These are phyloP conservation scores for Xylariaceae sp. DNA, from an alignment of 2,329 filamentous ascomycete genomes.

Conservation along the genomic window DNA sequence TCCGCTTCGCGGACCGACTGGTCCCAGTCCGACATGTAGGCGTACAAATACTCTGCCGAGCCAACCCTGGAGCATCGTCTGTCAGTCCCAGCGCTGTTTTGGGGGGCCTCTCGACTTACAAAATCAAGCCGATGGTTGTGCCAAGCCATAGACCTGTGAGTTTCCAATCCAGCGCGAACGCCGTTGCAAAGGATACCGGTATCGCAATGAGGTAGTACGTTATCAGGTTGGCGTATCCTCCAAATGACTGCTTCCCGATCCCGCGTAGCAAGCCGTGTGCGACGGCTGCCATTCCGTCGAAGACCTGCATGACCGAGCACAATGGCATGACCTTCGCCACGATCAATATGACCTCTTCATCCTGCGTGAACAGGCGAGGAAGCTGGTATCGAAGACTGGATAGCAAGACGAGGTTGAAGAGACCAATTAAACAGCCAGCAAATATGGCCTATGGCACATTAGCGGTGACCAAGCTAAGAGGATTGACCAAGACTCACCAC, in stretches of 20 bases:
- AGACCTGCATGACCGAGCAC: slow-evolving; percentile 82
- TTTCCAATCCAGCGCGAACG: slow-evolving; percentile 70
- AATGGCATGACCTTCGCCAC: slow-evolving; percentile 68
- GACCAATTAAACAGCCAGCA: slow-evolving; percentile 61
- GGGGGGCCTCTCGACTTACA: slow-evolving; percentile 48
- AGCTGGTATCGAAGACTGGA: slow-evolving; percentile 63
- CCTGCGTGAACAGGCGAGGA: slow-evolving; percentile 70
- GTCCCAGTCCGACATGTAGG: slow-evolving; percentile 46
- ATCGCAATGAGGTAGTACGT: slow-evolving; percentile 83
- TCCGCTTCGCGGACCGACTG: slow-evolving; percentile 46
- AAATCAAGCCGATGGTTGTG: slow-evolving; percentile 61
- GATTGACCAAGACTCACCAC: slow-evolving; percentile 54
- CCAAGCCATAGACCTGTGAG: slow-evolving; percentile 77
- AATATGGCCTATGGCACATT: slow-evolving; percentile 55
- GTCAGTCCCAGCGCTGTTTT: neutral
- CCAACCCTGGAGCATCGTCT: slow-evolving; percentile 33
- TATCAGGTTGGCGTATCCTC: slow-evolving; percentile 79
- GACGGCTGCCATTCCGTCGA: slow-evolving; percentile 71
- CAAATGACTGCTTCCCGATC: slow-evolving; percentile 80
- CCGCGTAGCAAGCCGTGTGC: slow-evolving; percentile 82
- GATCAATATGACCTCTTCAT: slow-evolving; percentile 59
- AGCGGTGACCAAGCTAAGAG: no score
- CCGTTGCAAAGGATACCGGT: slow-evolving; percentile 71
- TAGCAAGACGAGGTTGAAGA: slow-evolving; percentile 70
- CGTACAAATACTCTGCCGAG: slow-evolving; percentile 46